Conservation (phyloP, 1,139 yeast genomes). For the Debaryomycetaceae sp. region DNA sequence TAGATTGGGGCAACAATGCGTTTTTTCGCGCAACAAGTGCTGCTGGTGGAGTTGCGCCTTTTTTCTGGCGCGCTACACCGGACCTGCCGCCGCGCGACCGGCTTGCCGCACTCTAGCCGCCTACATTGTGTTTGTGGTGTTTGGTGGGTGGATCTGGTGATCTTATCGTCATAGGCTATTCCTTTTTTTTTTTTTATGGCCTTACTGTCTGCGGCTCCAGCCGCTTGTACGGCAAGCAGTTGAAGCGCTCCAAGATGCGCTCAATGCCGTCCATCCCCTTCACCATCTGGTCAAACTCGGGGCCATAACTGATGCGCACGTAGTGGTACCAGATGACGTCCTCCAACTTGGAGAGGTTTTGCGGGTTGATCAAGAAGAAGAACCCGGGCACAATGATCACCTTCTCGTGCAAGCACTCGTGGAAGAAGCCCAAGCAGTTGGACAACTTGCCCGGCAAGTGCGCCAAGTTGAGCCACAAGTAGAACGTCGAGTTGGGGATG, state of each 20-base stretch:
- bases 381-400: slow-evolving; percentile 68
- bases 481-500: slow-evolving; percentile 61
- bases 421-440: slow-evolving; percentile 64
- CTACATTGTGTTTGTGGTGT: neutral
- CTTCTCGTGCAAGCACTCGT: slow-evolving; percentile 61
- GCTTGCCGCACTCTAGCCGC: neutral
- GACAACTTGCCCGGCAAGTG: slow-evolving; percentile 58
- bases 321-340: slow-evolving; percentile 64
- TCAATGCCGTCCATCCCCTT: slow-evolving; percentile 69
- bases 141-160: neutral
- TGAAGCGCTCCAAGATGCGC: slow-evolving; percentile 46
- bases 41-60: neutral
- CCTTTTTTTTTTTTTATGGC: too few species aligned
- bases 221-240: slow-evolving; percentile 33
- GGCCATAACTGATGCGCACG: slow-evolving; percentile 63
- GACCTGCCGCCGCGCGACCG: too few species aligned
- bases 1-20: neutral
- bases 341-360: slow-evolving; percentile 55
- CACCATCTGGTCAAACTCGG: slow-evolving; percentile 50
- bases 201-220: too few species aligned
- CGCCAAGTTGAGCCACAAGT: slow-evolving; percentile 58
- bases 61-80: too few species aligned
- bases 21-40: neutral
- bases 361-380: slow-evolving; percentile 62
- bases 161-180: too few species aligned